Conservation (phyloP, 2,329 filamentous ascomycete genomes). For the Aspergillus pseudoterreus region DNA sequence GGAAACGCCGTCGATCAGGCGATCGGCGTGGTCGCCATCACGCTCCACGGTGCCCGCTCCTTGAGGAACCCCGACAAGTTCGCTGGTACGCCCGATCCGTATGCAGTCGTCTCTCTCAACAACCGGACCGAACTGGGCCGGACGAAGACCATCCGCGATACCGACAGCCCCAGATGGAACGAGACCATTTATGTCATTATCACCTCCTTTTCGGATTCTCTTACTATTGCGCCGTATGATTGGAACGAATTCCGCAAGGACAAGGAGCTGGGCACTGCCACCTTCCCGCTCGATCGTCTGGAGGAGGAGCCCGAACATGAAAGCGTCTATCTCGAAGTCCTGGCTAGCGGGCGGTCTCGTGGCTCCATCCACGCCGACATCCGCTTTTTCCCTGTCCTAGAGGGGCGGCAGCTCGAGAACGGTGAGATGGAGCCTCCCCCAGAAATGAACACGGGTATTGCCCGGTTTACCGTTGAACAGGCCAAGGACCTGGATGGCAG, state of each 20-base stretch:
- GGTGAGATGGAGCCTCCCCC: conserved; percentile 77
- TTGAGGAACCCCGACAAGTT: conserved; percentile 96
- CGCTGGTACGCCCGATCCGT: conserved; percentile 86
- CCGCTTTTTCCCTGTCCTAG: conserved; percentile 91
- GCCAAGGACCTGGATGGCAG: conserved; percentile 91
- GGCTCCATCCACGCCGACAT: conserved; percentile 78
- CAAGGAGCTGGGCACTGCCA: conserved; percentile 85
- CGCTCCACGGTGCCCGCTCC: conserved; percentile 83
- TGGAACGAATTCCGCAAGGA: conserved; percentile 96
- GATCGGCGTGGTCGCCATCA: conserved; percentile 88
- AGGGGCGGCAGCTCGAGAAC: conserved; percentile 62
- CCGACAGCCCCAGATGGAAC: conserved; percentile 85
- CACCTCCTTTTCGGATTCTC: conserved; percentile 80
- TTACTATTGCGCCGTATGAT: conserved; percentile 83
- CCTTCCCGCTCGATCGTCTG: conserved; percentile 78
- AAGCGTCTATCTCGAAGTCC: conserved; percentile 79
- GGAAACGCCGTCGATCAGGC: conserved; percentile 93
- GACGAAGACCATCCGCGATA: conserved; percentile 85
- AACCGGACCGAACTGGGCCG: conserved; percentile 74
- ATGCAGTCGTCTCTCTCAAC: conserved; percentile 80
- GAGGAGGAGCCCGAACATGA: conserved; percentile 75
- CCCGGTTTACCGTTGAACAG: conserved; percentile 88
- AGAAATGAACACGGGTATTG: conserved; percentile 88
- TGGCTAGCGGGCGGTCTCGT: conserved; percentile 76
- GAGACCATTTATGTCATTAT: conserved; percentile 96